Percentiles rank a stretch among this genome's conserved stretches.
phyloP scores from a whole-genome alignment of 129 eudicot genomes.

The Escallonia rubra region DNA sequence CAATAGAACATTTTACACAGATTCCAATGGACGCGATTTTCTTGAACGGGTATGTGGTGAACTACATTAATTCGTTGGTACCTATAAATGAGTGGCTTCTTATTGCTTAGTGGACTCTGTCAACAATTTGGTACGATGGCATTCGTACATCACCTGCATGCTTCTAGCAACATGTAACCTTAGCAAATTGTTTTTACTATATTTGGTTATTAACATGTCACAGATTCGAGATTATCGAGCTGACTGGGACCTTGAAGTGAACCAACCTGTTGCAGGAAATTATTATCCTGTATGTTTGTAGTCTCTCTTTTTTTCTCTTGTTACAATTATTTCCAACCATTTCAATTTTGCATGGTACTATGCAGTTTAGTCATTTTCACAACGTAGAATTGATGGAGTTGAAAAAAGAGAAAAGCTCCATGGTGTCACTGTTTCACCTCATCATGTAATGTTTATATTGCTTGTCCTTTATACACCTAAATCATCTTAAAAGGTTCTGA shows the following conservation, averaged over 20 bases:
- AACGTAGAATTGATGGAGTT: background rate
- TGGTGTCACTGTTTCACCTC: background rate
- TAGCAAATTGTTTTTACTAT: background rate
- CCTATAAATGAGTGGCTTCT: background rate
- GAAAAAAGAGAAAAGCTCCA: background rate
- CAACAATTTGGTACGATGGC: background rate
- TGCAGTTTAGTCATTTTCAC: background rate
- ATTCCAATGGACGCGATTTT: conserved; percentile 82
- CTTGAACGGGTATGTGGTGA: conserved; percentile 52
- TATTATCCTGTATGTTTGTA: conserved; percentile 87
- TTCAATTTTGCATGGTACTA: background rate
- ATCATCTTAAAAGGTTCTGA: background rate
- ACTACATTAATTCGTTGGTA: background rate
- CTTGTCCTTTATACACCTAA: background rate
- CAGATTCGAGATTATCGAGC: conserved; percentile 92
- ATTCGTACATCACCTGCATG: conserved; percentile 3
- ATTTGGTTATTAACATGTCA: conserved; percentile 6
- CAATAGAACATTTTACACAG: conserved; percentile 75
- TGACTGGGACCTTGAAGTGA: conserved; percentile 92
- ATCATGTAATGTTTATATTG: background rate
- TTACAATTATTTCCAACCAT: background rate
- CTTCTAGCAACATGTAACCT: conserved; percentile 8
- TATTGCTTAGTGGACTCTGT: background rate
- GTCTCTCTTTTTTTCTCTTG: background rate
- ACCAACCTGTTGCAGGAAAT: conserved; percentile 94